phyloP scores from a whole-genome alignment of 2,329 filamentous ascomycete species.

The Fusarium lateritium region DNA sequence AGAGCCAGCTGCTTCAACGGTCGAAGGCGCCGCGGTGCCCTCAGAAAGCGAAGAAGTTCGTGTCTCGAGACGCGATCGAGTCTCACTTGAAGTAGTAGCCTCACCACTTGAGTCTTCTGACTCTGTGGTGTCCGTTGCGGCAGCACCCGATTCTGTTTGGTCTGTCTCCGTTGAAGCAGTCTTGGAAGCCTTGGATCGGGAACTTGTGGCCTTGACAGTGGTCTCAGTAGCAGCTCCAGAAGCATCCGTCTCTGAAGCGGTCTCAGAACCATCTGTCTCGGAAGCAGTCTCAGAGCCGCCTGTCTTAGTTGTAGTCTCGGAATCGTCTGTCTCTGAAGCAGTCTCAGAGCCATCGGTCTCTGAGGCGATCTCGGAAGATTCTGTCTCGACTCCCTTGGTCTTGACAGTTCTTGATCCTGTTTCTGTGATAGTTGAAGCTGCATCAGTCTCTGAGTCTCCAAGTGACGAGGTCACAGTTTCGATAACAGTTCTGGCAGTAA shows the following conservation, averaged over 20 bases:
- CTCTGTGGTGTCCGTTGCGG: constrained; percentile 11
- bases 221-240: constrained; percentile 19
- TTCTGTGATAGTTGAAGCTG: constrained; percentile 27
- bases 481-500: constrained; percentile 4
- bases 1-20: constrained; percentile 40
- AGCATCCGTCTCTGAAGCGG: constrained; percentile 1
- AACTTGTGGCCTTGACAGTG: constrained; percentile 16
- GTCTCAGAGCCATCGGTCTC: constrained; percentile 11
- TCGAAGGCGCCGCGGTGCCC: constrained; percentile 32
- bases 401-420: constrained; percentile 25
- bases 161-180: constrained; percentile 1
- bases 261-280: background rate
- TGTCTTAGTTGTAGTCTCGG: background rate
- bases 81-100: constrained; percentile 16
- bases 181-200: background rate
- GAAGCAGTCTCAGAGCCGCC: background rate
- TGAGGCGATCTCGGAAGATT: constrained; percentile 5
- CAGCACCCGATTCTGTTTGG: constrained; percentile 3
- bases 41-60: constrained; percentile 36
- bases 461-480: constrained; percentile 15
- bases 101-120: constrained; percentile 6
- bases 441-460: constrained; percentile 30
- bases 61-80: constrained; percentile 39
- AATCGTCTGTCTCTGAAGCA: constrained; percentile 2
- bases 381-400: constrained; percentile 16